Evolutionary conservation across 352 stramenopile genomes (phyloP).

Genomic region (Phytophthora ramorum): DNA sequence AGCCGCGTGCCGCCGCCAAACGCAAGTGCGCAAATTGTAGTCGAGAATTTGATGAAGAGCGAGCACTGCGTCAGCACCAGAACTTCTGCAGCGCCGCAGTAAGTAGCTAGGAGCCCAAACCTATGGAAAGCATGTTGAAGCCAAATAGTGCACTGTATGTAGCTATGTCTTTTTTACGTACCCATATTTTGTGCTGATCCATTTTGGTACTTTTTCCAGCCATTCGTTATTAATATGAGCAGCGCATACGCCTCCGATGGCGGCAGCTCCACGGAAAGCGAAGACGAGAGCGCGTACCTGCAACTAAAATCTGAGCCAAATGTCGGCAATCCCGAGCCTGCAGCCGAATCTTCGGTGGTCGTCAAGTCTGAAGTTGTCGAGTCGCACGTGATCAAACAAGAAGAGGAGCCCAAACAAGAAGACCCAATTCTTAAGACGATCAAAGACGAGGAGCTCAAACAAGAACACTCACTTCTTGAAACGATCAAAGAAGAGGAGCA

Average conservation of each 20-base stretch:
- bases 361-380: conserved; percentile 21
- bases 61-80: conserved; percentile 76
- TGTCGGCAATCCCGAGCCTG: neutral
- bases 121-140: neutral
- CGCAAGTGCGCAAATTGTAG: conserved; percentile 52
- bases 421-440: too few relatives aligned
- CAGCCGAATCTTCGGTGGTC: neutral
- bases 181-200: neutral
- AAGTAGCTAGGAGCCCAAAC: neutral
- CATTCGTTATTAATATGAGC: neutral
- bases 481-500: neutral
- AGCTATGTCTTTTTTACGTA: neutral
- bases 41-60: conserved; percentile 71
- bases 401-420: neutral
- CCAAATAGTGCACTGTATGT: neutral
- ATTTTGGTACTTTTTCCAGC: neutral
- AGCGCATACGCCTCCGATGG: conserved; percentile 17
- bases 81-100: conserved; percentile 59
- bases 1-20: conserved; percentile 27
- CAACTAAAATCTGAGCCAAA: conserved; percentile 19
- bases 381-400: conserved; percentile 4
- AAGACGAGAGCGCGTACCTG: conserved; percentile 11
- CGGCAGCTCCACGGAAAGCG: conserved; percentile 32
- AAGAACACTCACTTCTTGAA: too few relatives aligned
- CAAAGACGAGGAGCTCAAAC: conserved; percentile 2